Percentiles rank a stretch among this genome's conserved stretches.
These are phyloP conservation scores for Tetrapisispora taiwanensis DNA, from an alignment of 805 yeast genomes.

Conservation along the genomic window DNA sequence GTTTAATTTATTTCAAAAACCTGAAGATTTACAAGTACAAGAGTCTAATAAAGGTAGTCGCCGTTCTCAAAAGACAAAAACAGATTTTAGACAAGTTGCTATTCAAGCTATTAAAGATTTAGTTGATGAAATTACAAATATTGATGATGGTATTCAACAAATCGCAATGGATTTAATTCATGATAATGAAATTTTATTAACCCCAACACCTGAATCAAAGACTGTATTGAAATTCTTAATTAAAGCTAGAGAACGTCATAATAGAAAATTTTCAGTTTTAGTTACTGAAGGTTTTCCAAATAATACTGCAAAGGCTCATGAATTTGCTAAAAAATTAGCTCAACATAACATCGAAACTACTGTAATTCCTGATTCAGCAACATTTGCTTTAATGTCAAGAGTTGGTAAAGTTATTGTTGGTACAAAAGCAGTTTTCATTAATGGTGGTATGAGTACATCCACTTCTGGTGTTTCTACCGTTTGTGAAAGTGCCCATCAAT, in stretches of 20 bases:
- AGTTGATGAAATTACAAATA: constrained; percentile 81
- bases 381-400: constrained; percentile 91
- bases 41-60: constrained; percentile 16
- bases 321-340: constrained; percentile 68
- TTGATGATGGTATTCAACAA: constrained; percentile 82
- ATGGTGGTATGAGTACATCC: constrained; percentile 86
- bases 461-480: constrained; percentile 88
- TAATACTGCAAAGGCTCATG: constrained; percentile 65
- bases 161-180: constrained; percentile 91
- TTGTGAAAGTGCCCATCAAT: constrained; percentile 92
- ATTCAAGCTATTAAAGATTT: constrained; percentile 89
- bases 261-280: constrained; percentile 83
- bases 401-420: constrained; percentile 95
- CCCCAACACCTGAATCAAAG: constrained; percentile 91
- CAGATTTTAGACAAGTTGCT: constrained; percentile 71
- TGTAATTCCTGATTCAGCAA: constrained; percentile 85
- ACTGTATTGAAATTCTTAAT: constrained; percentile 81
- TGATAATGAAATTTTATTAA: constrained; percentile 69
- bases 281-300: constrained; percentile 92
- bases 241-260: constrained; percentile 61
- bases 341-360: constrained; percentile 83
- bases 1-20: constrained; percentile 72
- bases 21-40: constrained; percentile 14
- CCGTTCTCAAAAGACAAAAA: constrained; percentile 21
- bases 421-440: constrained; percentile 84